Base-by-base conservation (phyloP, 2,329 filamentous ascomycete species). In the Diaporthe amygdali region DNA sequence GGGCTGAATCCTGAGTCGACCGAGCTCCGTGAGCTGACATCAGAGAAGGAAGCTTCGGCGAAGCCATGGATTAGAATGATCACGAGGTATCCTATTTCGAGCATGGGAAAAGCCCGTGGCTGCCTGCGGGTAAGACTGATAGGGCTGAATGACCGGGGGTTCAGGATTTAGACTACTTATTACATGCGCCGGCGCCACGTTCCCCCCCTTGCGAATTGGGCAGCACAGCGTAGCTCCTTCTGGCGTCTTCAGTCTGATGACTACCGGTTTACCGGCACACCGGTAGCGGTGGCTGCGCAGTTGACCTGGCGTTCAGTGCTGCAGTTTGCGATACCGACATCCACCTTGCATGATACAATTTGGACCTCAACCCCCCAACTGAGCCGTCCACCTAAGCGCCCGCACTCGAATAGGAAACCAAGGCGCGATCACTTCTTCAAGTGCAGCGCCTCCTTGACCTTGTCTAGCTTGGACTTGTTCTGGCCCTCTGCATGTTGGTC, bases 381-480 rank as follows among this genome's bases (percentile, higher is more conserved):
- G 27, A 64, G 30, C 44, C 59, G 39, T 34, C 27, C 39, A 30
- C 52, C 52, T 56, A 68, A 30, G 52, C 52, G 66, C 54, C n/a
- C 41, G 39, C 51, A 30, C 44, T n/a, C 41, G 39, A 56, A 59
- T 14, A 25, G 52, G 25, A 51, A 55, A 59, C 17, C 8, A 12
- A 41, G 30, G 39, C 41, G 41, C 44, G 20, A 51, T 63, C 44
- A 69, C 55, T 71, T 71, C 37, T 55, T 71, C 22, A 69, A 9
- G 32, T 71, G 70, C 34, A 71, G 34, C 25, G 70, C 66, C 39
- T 71, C 70, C 66, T 71, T 71, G 66, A 69, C 39, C 55, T 69
- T 71, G 25, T 64, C 55, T 27, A 71, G n/a, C 22, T 61, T 64
- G 27, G 70, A 69, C 54, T 68, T 56, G 39, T 27, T 54, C 66